phyloP scores from a whole-genome alignment of 306 rosid genomes.

The Glycine soja region DNA sequence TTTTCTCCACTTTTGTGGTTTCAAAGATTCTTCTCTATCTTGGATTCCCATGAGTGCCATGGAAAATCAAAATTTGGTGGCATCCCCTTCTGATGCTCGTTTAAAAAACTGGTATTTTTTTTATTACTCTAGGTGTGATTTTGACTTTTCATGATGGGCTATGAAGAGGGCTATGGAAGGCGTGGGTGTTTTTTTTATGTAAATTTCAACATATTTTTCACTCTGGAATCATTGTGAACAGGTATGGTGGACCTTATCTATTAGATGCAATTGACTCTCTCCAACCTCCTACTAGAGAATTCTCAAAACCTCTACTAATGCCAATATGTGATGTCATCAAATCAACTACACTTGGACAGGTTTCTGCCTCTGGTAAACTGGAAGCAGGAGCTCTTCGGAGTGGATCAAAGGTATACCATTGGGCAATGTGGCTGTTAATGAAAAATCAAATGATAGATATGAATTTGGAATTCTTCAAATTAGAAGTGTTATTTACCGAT shows the following conservation, averaged over 20 bases:
- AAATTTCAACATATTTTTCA: constrained; percentile 17
- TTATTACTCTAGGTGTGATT: constrained; percentile 26
- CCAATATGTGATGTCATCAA: constrained; percentile 91
- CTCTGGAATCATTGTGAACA: constrained; percentile 51
- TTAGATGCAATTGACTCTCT: constrained; percentile 91
- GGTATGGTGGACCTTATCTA: constrained; percentile 84
- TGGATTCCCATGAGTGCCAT: constrained; percentile 94
- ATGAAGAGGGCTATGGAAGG: constrained; percentile 10
- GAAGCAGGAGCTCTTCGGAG: constrained; percentile 95
- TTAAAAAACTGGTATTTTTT: constrained; percentile 76
- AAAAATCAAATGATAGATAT: constrained; percentile 39
- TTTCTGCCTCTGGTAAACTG: constrained; percentile 90
- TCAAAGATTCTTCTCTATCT: constrained; percentile 73
- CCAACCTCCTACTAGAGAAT: constrained; percentile 86
- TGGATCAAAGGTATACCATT: constrained; percentile 80
- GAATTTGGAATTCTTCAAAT: constrained; percentile 33
- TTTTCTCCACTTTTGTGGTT: constrained; percentile 88
- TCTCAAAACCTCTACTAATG: constrained; percentile 86
- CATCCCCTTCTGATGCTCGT: constrained; percentile 74
- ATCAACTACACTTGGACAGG: constrained; percentile 73
- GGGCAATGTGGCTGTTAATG: constrained; percentile 28
- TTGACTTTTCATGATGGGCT: not conserved
- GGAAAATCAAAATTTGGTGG: constrained; percentile 93
- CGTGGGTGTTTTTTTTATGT: not conserved
- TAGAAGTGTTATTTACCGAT: not conserved